A percentile compares a stretch with the other conserved stretches of the same genome.
These are phyloP conservation scores for Hypoxylon sp. DNA, from an alignment of 2,329 filamentous ascomycete species.

Conservation along the genomic window DNA sequence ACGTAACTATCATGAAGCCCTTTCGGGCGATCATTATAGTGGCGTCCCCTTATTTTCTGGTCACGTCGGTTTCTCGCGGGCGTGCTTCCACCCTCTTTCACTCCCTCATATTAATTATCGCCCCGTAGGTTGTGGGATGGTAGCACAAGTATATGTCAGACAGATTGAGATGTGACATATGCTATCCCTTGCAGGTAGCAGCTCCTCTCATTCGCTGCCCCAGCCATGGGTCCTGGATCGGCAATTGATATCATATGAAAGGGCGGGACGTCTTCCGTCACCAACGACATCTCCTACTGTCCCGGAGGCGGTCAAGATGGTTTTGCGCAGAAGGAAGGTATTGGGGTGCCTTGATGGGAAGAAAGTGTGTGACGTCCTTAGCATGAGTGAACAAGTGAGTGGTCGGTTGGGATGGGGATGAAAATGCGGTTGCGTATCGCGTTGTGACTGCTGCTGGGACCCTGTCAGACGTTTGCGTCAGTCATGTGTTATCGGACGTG, in stretches of 20 bases:
- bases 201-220: constrained; percentile 38
- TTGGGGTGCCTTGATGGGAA: constrained; percentile 8
- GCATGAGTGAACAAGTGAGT: constrained; percentile 13
- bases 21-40: constrained; percentile 30
- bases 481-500: constrained; percentile 41
- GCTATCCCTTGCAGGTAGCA: constrained; percentile 38
- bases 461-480: constrained; percentile 41
- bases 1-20: constrained; percentile 34
- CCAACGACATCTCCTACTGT: constrained; percentile 28
- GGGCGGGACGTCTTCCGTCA: constrained; percentile 36
- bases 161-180: constrained; percentile 42
- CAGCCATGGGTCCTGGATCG: constrained; percentile 40
- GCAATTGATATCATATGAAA: constrained; percentile 39
- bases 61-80: constrained; percentile 37
- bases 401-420: constrained; percentile 11
- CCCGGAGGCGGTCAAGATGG: constrained; percentile 36
- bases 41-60: constrained; percentile 26
- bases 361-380: constrained; percentile 11
- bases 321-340: constrained; percentile 29
- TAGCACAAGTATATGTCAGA: constrained; percentile 36
- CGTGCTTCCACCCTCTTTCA: constrained; percentile 20
- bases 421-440: constrained; percentile 34
- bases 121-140: constrained; percentile 34
- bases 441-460: constrained; percentile 34
- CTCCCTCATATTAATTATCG: constrained; percentile 20